These are phyloP conservation scores for Tolypocladium pustulatum DNA, from an alignment of 2,329 filamentous ascomycete genomes.

Conservation along the genomic window DNA sequence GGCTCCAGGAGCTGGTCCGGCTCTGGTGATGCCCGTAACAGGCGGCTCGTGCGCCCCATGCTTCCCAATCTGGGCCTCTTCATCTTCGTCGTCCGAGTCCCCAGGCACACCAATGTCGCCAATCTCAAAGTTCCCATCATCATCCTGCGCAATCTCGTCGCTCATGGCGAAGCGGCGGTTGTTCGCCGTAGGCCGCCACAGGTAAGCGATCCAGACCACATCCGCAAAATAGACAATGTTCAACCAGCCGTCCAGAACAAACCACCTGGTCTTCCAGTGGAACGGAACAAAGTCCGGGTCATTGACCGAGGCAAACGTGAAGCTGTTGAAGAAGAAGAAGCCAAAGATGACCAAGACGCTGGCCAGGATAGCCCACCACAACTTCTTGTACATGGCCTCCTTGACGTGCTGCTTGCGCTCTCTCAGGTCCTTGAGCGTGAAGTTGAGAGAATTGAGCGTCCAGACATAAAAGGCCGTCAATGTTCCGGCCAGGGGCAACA, in stretches of 20 bases:
- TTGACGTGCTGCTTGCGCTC: slow-evolving; percentile 92
- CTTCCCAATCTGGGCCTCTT: slow-evolving; percentile 41
- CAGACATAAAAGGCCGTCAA: slow-evolving; percentile 97
- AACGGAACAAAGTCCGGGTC: slow-evolving; percentile 88
- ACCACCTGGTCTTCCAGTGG: slow-evolving; percentile 97
- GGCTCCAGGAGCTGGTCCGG: slow-evolving; percentile 10
- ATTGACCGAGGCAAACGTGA: slow-evolving; percentile 77
- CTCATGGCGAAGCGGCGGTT: slow-evolving; percentile 98
- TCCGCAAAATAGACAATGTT: slow-evolving; percentile 94
- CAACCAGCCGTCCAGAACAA: slow-evolving; percentile 92
- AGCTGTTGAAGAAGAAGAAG: slow-evolving; percentile 98
- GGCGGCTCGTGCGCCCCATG: slow-evolving; percentile 12
- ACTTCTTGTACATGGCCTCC: slow-evolving; percentile 90
- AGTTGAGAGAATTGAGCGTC: slow-evolving; percentile 91
- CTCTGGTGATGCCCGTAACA: slow-evolving; percentile 13
- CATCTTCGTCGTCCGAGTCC: slow-evolving; percentile 46
- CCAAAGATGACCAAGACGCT: slow-evolving; percentile 93
- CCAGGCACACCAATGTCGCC: slow-evolving; percentile 74
- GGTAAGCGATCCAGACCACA: slow-evolving; percentile 83
- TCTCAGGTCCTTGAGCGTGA: slow-evolving; percentile 91
- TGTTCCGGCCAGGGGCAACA: slow-evolving; percentile 82
- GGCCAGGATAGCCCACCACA: slow-evolving; percentile 94
- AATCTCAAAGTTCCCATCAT: slow-evolving; percentile 91
- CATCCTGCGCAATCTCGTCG: slow-evolving; percentile 96
- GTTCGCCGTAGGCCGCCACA: slow-evolving; percentile 94